Base-by-base conservation (phyloP, 2,329 filamentous ascomycete genomes). In the Aspergillus nomiae region DNA sequence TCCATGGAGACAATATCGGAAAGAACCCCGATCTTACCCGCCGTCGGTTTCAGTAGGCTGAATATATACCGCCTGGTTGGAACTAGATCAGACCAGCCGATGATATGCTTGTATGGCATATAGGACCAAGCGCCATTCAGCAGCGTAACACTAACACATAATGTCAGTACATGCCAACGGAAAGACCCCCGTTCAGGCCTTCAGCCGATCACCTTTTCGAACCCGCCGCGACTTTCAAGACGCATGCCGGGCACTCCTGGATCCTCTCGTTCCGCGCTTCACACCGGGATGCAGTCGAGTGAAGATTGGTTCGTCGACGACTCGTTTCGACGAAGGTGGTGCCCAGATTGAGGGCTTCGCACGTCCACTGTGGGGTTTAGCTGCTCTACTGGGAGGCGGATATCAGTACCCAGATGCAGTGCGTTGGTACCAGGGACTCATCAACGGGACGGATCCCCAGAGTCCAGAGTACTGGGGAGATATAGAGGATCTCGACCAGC, bases 331-430 rank as follows among this genome's bases (percentile, higher is more conserved):
- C 73, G 89, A 92, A 74, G 86, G 87, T 1, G 91, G 90, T 10
- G 90, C 90, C 1, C 90, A 93, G 72, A 85, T 94, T 38, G 91
- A 94, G 77, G 90, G 90, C 28, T 89, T 89, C 71, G 89, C 88
- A 51, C 86, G 91, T 1, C 91, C 91, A 0, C 82, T 94, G 57
- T 94, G 91, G 91, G 91, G 88, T 1, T 78, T 94, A 21, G 88
- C 89, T 3, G 87, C 88, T 19, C 80, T 94, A 19, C 80, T 94
- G 8, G 90, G 87, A 9, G 90, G 91, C 9, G 87, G 86, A 7
- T 88, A 87, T 57, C 79, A 85, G 45, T 93, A 92, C 73, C 79
- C 82, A 14, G 87, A 86, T 1, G 86, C 87, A 1, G 78, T 86
- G 59, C 86, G 86, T 76, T 92, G 89, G 86, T 84, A 92, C 41